Base-by-base conservation (phyloP, 176 grass and related monocot species). In the Oryza glumipatula region DNA sequence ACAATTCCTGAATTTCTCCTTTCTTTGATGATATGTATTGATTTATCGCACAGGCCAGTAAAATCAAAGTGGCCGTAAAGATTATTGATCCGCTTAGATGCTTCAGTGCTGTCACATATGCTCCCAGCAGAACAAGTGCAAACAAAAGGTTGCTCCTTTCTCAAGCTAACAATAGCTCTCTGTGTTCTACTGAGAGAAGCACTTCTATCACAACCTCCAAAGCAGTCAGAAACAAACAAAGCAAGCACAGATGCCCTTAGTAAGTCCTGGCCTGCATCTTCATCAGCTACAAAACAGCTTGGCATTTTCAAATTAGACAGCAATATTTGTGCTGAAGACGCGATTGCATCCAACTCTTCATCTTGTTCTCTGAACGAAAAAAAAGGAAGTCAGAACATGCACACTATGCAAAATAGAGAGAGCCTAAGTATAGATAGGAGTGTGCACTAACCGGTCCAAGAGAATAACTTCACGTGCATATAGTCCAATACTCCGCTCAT, bases 171-270 rank as follows among this genome's bases (percentile, higher is more conserved):
- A 77, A 99, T 84, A 82, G 93, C 74, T 86, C 93, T 87, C 36
- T 86, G 76, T 61, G 90, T 84, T 77, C 92, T 93, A 63, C 89
- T 80, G 74, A 99, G 83, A 76, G 88, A 99, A 73, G 44, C 88
- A 65, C 84, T 90, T 85, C 96, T 90, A 85, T 96, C 96, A 84
- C 91, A 92, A 41, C 96, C 96, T 64, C 96, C 96, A 91, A 99
- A 96, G 78, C 93, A 99, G 84, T 99, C 96, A 41, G 96, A 99
- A 83, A 99, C 96, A 87, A 99, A 99, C 70, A 99, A 90, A 71
- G 96, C 91, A 67, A 99, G 86, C 81, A 96, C 80, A 35, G 96
- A 99, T 46, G 89, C 91, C 83, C 93, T 94, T 67, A 87, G 63
- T 54, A 95, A 82, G 79, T 99, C 88, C 66, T 89, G 80, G 51